phyloP scores from a whole-genome alignment of 305 asterid genomes.

The Rubia occidens region DNA sequence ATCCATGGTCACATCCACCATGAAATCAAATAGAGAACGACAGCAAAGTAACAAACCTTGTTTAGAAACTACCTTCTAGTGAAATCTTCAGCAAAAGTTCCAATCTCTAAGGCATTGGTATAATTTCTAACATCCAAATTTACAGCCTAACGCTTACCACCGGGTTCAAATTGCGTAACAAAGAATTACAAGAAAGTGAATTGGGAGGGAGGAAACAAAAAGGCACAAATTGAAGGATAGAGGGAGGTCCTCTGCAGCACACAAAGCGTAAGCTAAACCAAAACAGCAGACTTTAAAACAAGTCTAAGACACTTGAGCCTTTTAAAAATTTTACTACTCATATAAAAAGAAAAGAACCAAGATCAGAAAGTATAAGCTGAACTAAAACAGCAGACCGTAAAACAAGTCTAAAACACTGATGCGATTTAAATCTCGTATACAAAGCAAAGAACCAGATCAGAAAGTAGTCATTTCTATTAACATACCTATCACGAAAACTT shows the following conservation, averaged over 20 bases:
- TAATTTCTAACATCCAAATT: conserved; percentile 69
- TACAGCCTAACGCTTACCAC: conserved; percentile 81
- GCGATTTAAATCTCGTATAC: background rate
- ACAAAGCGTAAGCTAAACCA: background rate
- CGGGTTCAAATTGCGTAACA: conserved; percentile 63
- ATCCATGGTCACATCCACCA: background rate
- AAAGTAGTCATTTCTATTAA: background rate
- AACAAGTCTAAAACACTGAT: background rate
- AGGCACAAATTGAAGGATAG: background rate
- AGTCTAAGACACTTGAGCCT: background rate
- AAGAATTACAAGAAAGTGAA: conserved; percentile 26
- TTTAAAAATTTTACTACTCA: background rate
- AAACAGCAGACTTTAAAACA: conserved; percentile 2
- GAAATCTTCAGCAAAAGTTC: conserved; percentile 38
- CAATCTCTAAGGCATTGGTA: conserved; percentile 36
- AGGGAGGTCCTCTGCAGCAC: background rate
- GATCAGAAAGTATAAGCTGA: background rate
- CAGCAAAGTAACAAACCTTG: conserved; percentile 18
- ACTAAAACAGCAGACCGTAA: background rate
- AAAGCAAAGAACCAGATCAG: background rate
- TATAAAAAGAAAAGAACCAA: background rate
- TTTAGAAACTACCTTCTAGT: conserved; percentile 41
- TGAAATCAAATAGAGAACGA: conserved; percentile 12
- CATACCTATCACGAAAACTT: conserved; percentile 33
- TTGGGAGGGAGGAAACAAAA: conserved; percentile 13